A percentile compares a stretch with the other conserved stretches of the same genome.
phyloP scores from a whole-genome alignment of 2,329 filamentous ascomycete species.

The Cladophialophora chaetospira region DNA sequence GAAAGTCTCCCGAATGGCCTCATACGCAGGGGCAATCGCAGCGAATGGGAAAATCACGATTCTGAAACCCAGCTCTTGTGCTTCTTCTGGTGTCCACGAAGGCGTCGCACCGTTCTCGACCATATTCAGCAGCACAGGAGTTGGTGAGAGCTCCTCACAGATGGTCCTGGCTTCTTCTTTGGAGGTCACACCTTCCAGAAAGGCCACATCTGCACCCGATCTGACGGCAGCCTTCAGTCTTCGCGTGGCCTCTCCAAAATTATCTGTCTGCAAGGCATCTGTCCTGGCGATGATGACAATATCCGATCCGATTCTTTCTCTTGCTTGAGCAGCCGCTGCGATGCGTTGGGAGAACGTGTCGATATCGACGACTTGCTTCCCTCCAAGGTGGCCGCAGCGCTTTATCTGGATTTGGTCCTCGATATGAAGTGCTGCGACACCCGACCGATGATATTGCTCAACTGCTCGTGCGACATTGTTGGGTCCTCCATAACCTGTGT shows the following conservation, averaged over 20 bases:
- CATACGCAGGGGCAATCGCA: constrained; percentile 35
- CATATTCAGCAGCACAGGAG: constrained; percentile 48
- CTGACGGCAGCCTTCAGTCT: constrained; percentile 42
- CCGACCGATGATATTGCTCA: constrained; percentile 53
- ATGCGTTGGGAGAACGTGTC: constrained; percentile 41
- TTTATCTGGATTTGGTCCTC: constrained; percentile 48
- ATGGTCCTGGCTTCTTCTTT: constrained; percentile 40
- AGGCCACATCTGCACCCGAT: constrained; percentile 45
- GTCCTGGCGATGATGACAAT: constrained; percentile 50
- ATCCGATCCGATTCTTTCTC: constrained; percentile 39
- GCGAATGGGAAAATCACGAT: constrained; percentile 45
- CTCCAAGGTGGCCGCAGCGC: constrained; percentile 43
- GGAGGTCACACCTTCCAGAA: constrained; percentile 45
- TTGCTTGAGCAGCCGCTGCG: constrained; percentile 44
- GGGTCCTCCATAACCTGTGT: constrained; percentile 56
- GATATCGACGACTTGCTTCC: constrained; percentile 42
- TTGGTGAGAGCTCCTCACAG: constrained; percentile 39
- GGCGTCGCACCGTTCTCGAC: constrained; percentile 47
- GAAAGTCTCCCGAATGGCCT: constrained; percentile 41
- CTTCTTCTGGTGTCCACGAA: constrained; percentile 41
- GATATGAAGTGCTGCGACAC: constrained; percentile 59
- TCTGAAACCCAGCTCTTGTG: constrained; percentile 44
- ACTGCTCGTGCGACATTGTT: constrained; percentile 53
- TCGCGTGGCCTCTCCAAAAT: constrained; percentile 44
- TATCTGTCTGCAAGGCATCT: constrained; percentile 38